Base-by-base conservation (phyloP, 768 basidiomycete species). In the Melanogaster broomeanus region DNA sequence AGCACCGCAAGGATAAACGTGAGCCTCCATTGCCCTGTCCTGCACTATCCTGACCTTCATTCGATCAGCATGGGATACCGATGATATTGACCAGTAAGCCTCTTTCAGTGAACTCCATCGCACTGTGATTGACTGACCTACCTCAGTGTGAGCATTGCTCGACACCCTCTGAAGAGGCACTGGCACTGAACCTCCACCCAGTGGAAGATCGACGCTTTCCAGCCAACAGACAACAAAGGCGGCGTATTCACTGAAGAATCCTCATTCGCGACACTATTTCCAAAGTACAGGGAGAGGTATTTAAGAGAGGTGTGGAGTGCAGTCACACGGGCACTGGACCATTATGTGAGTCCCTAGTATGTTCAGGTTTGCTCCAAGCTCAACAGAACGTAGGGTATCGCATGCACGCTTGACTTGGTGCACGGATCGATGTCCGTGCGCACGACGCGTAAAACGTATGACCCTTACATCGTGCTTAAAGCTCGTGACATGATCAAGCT, bases 41-140 rank as follows among this genome's bases (percentile, higher is more conserved):
- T 13, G 10, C 21, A 8, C 19, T 38, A 44, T 39, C 39, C 53
- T 63, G 48, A 66, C 56, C 43, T 49, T 28, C 53, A 46, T 62
- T 46, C 59, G 27, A 49, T 58, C 55, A 98, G 96, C 95, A 64
- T 98, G 96, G 96, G 96, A 98, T 66, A 98, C 95, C 39, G 95
- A 98, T 69, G 96, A 97, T 61, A 93, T 98, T 71, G 91, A 98
- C 78, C 95, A 97, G 93, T 96, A 68, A 85, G 93, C 69, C n/a
- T 39, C 25, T 44, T 44, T 38, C 25, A 21, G 40, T 56, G 27
- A 42, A 38, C 39, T 34, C 44, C 53, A 31, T 46, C 34, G 21
- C 42, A 5, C 12, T 33, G 30, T 31, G 15, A 45, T 37, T 44
- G 33, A 49, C 49, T 49, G 27, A 45, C 34, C 19, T 42, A 43